Percentiles rank a stretch among this genome's conserved stretches.
phyloP scores from a whole-genome alignment of 2,329 filamentous ascomycete genomes.

The Botrytis deweyae region DNA sequence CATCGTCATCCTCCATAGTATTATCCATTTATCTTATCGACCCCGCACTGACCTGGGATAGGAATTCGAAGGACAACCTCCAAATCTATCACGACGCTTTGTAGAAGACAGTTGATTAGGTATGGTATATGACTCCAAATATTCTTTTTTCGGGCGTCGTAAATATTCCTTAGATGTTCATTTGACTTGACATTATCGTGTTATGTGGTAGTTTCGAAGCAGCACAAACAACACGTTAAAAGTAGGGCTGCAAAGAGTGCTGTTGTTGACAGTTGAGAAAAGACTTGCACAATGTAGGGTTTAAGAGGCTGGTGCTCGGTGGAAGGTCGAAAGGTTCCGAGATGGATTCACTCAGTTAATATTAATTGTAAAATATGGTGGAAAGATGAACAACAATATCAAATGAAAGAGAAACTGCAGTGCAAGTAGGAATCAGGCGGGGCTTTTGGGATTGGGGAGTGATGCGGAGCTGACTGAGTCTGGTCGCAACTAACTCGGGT shows the following conservation, averaged over 20 bases:
- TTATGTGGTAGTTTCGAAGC: neutral
- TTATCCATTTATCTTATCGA: slow-evolving; percentile 16
- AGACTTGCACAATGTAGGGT: neutral
- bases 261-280: neutral
- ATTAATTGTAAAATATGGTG: neutral
- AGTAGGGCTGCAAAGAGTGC: neutral
- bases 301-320: neutral
- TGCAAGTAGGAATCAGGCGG: neutral
- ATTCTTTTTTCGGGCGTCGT: neutral
- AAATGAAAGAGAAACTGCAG: neutral
- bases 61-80: neutral
- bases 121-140: neutral
- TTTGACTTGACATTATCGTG: neutral
- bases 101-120: neutral
- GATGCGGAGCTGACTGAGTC: slow-evolving; percentile 13
- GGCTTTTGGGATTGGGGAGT: neutral
- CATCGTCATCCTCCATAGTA: slow-evolving; percentile 13
- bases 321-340: neutral
- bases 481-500: slow-evolving; percentile 11
- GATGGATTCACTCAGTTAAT: neutral
- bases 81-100: neutral
- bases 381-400: neutral
- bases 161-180: neutral
- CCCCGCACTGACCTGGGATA: slow-evolving; percentile 17
- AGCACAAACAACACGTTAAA: neutral